phyloP scores from a whole-genome alignment of 257 asterid species.

The Scutellaria barbata region DNA sequence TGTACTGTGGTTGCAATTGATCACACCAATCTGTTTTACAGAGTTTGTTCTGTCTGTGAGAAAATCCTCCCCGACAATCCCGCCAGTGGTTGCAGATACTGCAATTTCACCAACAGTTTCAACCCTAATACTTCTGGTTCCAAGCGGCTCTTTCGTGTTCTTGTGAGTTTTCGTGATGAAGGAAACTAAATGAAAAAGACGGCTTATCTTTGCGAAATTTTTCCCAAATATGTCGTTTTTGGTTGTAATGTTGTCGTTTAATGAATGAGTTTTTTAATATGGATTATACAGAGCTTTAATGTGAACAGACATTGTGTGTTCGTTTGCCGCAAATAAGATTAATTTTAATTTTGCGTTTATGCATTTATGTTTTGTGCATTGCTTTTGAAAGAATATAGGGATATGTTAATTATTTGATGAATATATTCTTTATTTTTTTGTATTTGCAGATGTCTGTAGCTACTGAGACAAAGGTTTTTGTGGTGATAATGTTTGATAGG shows the following conservation, averaged over 20 bases:
- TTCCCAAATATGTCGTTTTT: background rate
- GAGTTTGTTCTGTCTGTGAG: constrained; percentile 77
- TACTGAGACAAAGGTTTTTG: constrained; percentile 66
- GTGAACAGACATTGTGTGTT: background rate
- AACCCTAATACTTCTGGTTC: constrained; percentile 55
- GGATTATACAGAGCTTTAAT: background rate
- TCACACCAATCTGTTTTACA: constrained; percentile 57
- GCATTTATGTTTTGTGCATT: background rate
- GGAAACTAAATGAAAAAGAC: background rate
- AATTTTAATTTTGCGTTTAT: background rate
- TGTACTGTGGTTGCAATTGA: constrained; percentile 75
- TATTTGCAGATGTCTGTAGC: constrained; percentile 79
- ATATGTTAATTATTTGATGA: background rate
- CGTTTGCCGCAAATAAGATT: background rate
- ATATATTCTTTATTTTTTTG: background rate
- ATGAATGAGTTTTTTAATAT: background rate
- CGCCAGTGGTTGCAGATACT: constrained; percentile 49
- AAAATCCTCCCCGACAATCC: constrained; percentile 58
- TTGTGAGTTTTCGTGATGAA: constrained; percentile 51
- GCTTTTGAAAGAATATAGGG: constrained; percentile 10
- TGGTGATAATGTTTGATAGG: constrained; percentile 88
- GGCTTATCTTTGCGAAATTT: background rate
- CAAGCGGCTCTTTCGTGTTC: constrained; percentile 76
- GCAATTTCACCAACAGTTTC: constrained; percentile 47
- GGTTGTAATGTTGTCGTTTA: background rate